Conservation (phyloP, 257 asterid genomes). For the Penstemon davidsonii region DNA sequence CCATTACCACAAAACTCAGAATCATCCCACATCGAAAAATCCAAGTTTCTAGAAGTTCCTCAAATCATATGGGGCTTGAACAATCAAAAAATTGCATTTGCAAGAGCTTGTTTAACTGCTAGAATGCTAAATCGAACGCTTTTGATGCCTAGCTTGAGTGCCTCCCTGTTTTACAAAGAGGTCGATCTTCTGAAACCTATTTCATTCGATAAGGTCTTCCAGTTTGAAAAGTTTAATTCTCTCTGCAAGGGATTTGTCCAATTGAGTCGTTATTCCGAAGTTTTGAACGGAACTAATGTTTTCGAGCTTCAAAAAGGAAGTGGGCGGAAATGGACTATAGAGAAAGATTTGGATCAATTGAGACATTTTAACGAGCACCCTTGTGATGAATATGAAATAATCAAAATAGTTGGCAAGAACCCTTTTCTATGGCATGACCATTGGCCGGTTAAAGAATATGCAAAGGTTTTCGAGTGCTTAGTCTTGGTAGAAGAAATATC, state of each 20-base stretch:
- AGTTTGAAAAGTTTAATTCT: constrained; percentile 63
- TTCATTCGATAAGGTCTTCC: constrained; percentile 71
- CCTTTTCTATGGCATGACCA: constrained; percentile 96
- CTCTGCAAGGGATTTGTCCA: constrained; percentile 72
- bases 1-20: constrained; percentile 11
- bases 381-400: constrained; percentile 39
- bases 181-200: constrained; percentile 68
- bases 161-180: constrained; percentile 89
- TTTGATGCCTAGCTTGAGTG: constrained; percentile 87
- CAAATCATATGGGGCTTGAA: constrained; percentile 90
- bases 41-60: constrained; percentile 72
- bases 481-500: constrained; percentile 68
- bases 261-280: constrained; percentile 52
- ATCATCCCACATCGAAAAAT: constrained; percentile 16
- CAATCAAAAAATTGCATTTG: constrained; percentile 86
- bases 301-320: constrained; percentile 78
- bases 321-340: constrained; percentile 81
- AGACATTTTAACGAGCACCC: constrained; percentile 37
- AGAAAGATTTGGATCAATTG: constrained; percentile 67
- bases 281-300: constrained; percentile 45
- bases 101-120: constrained; percentile 87
- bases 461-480: constrained; percentile 73
- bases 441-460: constrained; percentile 86
- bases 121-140: constrained; percentile 68
- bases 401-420: constrained; percentile 71